Evolutionary conservation across 805 yeast genomes (phyloP).

Genomic region (Monosporozyma siamensis): DNA sequence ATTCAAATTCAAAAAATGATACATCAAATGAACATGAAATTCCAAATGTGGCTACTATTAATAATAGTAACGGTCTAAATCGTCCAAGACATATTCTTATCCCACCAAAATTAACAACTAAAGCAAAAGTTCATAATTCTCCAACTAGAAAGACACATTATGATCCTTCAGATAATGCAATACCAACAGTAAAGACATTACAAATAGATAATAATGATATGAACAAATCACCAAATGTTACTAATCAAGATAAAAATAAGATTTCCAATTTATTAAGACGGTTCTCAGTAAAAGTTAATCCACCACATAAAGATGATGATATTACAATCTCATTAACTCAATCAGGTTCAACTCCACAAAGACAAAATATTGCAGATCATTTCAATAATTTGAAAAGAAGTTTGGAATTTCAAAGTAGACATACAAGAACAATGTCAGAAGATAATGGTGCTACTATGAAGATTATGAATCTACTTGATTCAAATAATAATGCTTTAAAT

Average conservation of each 20-base stretch:
- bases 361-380: background rate
- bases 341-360: constrained; percentile 1
- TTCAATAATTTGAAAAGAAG: background rate
- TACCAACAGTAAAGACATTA: background rate
- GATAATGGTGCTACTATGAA: background rate
- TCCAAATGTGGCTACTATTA: background rate
- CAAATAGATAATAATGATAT: background rate
- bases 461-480: background rate
- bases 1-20: background rate
- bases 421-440: constrained; percentile 4
- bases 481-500: background rate
- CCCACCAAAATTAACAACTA: constrained; percentile 1
- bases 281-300: constrained; percentile 4
- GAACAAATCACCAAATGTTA: background rate
- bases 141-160: constrained; percentile 30
- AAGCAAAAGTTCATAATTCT: constrained; percentile 30
- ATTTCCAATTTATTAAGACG: constrained; percentile 9
- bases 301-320: background rate
- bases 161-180: constrained; percentile 5
- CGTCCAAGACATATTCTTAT: background rate
- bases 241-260: constrained; percentile 3
- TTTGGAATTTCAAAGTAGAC: background rate
- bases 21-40: too few relatives aligned
- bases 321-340: constrained; percentile 10
- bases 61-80: background rate